Evolutionary conservation across 805 yeast species (phyloP), one percentile per base, ranked within the genome.

Genomic region (Candida manassasensis): DNA sequence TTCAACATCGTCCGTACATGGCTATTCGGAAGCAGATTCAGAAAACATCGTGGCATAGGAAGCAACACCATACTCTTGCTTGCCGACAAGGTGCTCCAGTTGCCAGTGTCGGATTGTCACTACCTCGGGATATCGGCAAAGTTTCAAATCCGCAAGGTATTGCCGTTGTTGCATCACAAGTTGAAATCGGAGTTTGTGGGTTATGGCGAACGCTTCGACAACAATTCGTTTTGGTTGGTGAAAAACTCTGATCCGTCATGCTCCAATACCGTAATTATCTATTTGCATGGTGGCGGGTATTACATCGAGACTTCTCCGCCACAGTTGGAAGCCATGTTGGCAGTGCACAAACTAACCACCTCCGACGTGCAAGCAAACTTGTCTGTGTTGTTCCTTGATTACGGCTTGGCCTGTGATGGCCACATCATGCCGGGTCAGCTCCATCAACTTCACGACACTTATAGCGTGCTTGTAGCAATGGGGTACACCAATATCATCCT

Each of bases 241-340:
- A 59, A 53, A 38, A 50, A 49, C 32, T 51, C 50, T 8, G 43
- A 49, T 19, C 41, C 56, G 13, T 41, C 39, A 7, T 38, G 49
- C 1, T 6, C 32, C 4, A n/a, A 17, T 30, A 67, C 67, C 2
- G 43, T 64, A 4, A 42, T 64, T 9, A 45, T 64, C 18, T 64
- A 50, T 33, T 29, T 47, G 6, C 69, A 64, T 37, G 69, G 71
- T 12, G 71, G 71, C 4, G 66, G 67, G 6, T 63, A 51, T 43
- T 57, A 47, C 31, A 34, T 59, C 18, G 55, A 61, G 28, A 50
- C 61, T 8, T 48, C 46, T 35, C 52, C 53, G 0, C 44, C 43
- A 30, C 70, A 63, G 34, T 21, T 61, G 29, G 50, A 52, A 34
- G 37, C 57, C 1, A 21, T 60, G 8, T 37, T 58, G 13, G 48